Evolutionary conservation across 176 grass and related monocot species (phyloP).

Genomic region (Otatea glauca): DNA sequence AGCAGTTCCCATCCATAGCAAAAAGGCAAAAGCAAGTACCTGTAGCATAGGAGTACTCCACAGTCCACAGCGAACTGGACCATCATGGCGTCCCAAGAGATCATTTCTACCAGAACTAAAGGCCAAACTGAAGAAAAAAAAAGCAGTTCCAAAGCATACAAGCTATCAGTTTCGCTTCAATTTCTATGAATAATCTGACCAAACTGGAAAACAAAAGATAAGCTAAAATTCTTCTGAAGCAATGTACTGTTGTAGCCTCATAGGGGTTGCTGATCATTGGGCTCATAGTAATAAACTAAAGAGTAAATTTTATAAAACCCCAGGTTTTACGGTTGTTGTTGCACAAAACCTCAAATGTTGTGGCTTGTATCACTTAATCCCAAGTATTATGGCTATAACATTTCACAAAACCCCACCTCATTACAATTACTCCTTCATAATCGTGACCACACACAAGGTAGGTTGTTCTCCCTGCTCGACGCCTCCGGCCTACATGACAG

Average conservation of each 20-base stretch:
- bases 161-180: slow-evolving; percentile 18
- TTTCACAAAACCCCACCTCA: too few relatives aligned
- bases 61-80: slow-evolving; percentile 49
- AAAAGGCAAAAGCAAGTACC: slow-evolving; percentile 37
- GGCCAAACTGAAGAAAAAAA: slow-evolving; percentile 53
- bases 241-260: background rate
- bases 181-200: background rate
- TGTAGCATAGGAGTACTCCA: slow-evolving; percentile 64
- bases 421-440: too few relatives aligned
- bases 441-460: too few relatives aligned
- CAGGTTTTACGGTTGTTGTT: too few relatives aligned
- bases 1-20: background rate
- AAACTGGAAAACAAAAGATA: slow-evolving; percentile 15
- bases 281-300: background rate
- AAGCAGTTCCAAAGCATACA: slow-evolving; percentile 21
- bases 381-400: too few relatives aligned
- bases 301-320: too few relatives aligned
- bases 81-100: slow-evolving; percentile 64
- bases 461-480: too few relatives aligned
- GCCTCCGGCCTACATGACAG: too few relatives aligned
- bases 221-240: background rate
- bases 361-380: too few relatives aligned
- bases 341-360: too few relatives aligned
- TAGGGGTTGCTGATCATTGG: background rate
- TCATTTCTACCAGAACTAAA: slow-evolving; percentile 53